These are phyloP conservation scores for Cucumis melo DNA, from an alignment of 306 rosid genomes.

Conservation along the genomic window DNA sequence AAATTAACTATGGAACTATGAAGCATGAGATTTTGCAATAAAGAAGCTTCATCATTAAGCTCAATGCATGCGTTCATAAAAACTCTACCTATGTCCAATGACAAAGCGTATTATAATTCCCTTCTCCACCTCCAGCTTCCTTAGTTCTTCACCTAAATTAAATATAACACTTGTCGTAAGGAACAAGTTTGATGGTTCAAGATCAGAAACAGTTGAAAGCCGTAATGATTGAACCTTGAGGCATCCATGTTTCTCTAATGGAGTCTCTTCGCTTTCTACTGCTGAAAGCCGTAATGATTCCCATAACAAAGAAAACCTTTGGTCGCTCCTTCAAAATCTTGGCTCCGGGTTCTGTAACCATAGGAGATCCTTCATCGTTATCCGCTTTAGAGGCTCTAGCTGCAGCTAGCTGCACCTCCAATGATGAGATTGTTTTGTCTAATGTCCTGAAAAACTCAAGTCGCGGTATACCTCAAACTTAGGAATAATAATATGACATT, in stretches of 20 bases:
- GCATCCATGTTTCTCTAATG: slow-evolving; percentile 56
- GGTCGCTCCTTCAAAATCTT: slow-evolving; percentile 24
- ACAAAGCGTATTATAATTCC: slow-evolving; percentile 48
- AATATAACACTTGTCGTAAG: background rate
- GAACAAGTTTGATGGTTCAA: slow-evolving; percentile 3
- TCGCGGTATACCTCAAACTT: background rate
- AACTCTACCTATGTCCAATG: slow-evolving; percentile 40
- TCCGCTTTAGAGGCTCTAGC: slow-evolving; percentile 36
- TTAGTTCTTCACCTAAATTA: slow-evolving; percentile 24
- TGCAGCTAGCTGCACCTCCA: slow-evolving; percentile 51
- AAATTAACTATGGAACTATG: background rate
- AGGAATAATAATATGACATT: background rate
- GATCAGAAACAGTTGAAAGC: background rate
- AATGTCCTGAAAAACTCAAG: slow-evolving; percentile 23
- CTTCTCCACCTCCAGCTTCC: slow-evolving; percentile 39
- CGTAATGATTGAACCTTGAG: slow-evolving; percentile 25
- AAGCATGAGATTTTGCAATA: background rate
- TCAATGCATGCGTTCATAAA: background rate
- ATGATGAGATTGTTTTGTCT: slow-evolving; percentile 41
- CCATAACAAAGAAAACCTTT: slow-evolving; percentile 54
- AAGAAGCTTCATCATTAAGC: background rate
- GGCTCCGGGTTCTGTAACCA: slow-evolving; percentile 11
- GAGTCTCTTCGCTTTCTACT: slow-evolving; percentile 55
- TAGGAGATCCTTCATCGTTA: slow-evolving; percentile 26
- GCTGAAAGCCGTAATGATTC: slow-evolving; percentile 48